Conservation (phyloP, 495 filamentous ascomycete species). For the Penicillium crystallinum region DNA sequence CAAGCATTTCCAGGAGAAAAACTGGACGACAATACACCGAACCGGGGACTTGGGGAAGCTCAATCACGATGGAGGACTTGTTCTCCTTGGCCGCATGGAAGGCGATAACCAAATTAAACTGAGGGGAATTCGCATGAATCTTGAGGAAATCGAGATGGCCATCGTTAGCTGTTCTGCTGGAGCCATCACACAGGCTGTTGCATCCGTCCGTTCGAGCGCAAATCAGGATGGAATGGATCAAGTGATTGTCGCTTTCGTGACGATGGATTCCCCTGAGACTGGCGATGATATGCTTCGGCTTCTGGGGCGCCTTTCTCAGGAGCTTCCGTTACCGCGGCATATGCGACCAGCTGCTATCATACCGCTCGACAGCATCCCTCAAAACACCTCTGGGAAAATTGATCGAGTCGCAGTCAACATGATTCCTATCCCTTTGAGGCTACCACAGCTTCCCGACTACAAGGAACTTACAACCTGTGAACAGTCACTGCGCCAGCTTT, state of each 20-base stretch:
- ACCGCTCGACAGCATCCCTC: slow-evolving; percentile 34
- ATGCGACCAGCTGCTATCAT: slow-evolving; percentile 41
- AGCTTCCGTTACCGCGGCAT: slow-evolving; percentile 39
- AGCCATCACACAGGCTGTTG: slow-evolving; percentile 15
- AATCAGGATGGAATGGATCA: not conserved
- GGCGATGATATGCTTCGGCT: not conserved
- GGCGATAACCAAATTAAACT: slow-evolving; percentile 50
- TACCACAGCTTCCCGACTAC: not conserved
- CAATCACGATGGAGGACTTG: slow-evolving; percentile 27
- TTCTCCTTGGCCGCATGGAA: slow-evolving; percentile 32
- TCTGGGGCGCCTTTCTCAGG: not conserved
- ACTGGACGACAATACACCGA: slow-evolving; percentile 26
- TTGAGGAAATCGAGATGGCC: slow-evolving; percentile 42
- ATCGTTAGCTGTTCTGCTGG: slow-evolving; percentile 29
- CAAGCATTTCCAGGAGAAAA: slow-evolving; percentile 7
- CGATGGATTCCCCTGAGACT: not conserved
- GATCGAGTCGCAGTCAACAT: slow-evolving; percentile 29
- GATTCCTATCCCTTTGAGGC: slow-evolving; percentile 13
- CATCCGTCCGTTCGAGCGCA: slow-evolving; percentile 6
- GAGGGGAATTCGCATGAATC: slow-evolving; percentile 47
- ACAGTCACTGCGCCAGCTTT: slow-evolving; percentile 17
- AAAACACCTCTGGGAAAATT: slow-evolving; percentile 37
- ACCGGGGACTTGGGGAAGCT: slow-evolving; percentile 24
- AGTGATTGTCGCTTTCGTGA: slow-evolving; percentile 17
- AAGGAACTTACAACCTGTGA: slow-evolving; percentile 5